Evolutionary conservation across 2,329 filamentous ascomycete species (phyloP), one percentile per base, ranked within the genome.

Genomic region (Catunica adiposa): DNA sequence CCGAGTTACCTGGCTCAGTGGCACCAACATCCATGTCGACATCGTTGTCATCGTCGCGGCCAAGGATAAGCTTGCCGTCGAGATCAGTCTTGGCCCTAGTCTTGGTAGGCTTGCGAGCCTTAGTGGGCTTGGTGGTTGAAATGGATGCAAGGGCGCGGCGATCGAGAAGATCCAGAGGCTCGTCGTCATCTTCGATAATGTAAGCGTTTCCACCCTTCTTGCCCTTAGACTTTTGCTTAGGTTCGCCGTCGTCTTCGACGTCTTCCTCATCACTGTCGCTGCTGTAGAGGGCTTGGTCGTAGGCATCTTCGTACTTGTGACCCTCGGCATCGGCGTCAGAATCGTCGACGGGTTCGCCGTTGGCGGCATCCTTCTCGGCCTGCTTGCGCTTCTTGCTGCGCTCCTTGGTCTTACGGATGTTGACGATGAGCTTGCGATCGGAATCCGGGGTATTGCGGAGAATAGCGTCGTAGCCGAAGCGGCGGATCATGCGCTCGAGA

Each of bases 331-430:
- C 54, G 62, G 62, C 70, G 20, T 69, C 54, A 22, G 57, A 53
- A 26, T 56, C 55, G 17, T 58, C 53, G 20, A 22, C 56, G 34
- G 15, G 47, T 14, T 73, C 62, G 57, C 63, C 62, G 53, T 63
- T 63, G n/a, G 70, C 71, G 9, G 74, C 73, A 17, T 71, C 72
- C 72, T 76, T 62, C 78, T 74, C 72, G 1, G 76, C 79, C 22
- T 84, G 84, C 76, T 89, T 94, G 76, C 89, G 89, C 69, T 84
- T 82, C 79, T 95, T 96, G 63, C 79, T 82, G 60, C 90, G 80
- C 68, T 97, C 90, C 67, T 89, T 86, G 37, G 86, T 89, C 74
- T 98, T 98, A 63, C 90, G 85, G 65, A 98, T 96, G 65, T 97
- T 96, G 64, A 82, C 77, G 42, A 98, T 84, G 56, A 98, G 74